Evolutionary conservation across 805 yeast species (phyloP), one percentile per base, ranked within the genome.

Genomic region (Saturnispora gosingensis): DNA sequence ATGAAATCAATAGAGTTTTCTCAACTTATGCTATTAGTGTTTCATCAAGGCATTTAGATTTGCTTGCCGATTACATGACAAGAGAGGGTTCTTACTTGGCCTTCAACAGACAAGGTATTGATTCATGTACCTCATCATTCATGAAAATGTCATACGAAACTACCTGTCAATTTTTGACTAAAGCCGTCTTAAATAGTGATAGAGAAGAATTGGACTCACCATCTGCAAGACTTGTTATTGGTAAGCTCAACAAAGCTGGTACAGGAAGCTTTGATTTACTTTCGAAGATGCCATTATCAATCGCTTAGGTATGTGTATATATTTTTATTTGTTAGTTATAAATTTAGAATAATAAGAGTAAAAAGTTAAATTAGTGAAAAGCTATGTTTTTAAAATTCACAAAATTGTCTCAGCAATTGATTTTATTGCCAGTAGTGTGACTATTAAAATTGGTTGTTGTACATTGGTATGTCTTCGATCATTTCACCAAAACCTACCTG

Each of bases 141-240:
- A 85, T 88, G 90, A 93, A 93, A 75, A 93, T 93, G 99, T 88
- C 97, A 52, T 93, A 89, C 70, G 99, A 93, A 73, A 93, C 99
- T 44, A 93, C 99, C 1, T 89, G 97, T 74, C 96, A 88, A 70
- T 93, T 93, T 77, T 77, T 93, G 67, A 93, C 97, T 49, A 88
- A 89, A 74, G 96, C 98, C 7, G 98, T 93, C 46, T 74, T 93
- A 65, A 93, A 91, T 59, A 88, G 91, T 54, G 96, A 88, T 57
- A 75, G 83, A 61, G 99, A 93, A 70, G 82, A 82, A 56, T 72
- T 93, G 61, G 88, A 88, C 59, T 81, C 89, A 54, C 99, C 99
- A 16, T 85, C 96, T 42, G 95, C 99, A 24, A 78, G 95, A 61
- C 81, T 93, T 58, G 99, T 93, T 43, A 67, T 90, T 65, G 99